Base-by-base conservation (phyloP, 805 yeast species). In the Candida vartiovaarae region DNA sequence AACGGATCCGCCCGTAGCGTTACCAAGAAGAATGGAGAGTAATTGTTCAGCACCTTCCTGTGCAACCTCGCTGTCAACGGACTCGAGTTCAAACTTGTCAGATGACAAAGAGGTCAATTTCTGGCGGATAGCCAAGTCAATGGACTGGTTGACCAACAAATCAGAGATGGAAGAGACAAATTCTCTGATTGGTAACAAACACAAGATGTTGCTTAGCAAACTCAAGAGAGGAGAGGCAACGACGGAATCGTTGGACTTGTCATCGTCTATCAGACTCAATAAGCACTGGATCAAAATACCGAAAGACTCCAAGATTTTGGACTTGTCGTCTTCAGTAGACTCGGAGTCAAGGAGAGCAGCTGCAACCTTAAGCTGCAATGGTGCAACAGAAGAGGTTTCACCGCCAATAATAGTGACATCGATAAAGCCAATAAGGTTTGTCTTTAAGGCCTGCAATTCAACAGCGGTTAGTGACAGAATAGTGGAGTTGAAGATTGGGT, bases 111-210 rank as follows among this genome's bases (percentile, higher is more conserved):
- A 56, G 9, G 86, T 78, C 44, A 84, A 68, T 53, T 80, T 82
- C 51, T 75, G 74, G 46, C 80, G 79, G 38, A 83, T 71, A 42
- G 71, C 74, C 42, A 70, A 59, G 4, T 68, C 65, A 9, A 77
- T 51, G 10, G 52, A 46, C 20, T 47, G 53, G 27, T 50, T 53
- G 6, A 47, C 46, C 36, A 64, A 45, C 40, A 80, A 56, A 7
- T 70, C 66, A 27, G 73, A 65, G 25, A 84, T 72, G 2, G 95
- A 77, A 15, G 71, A 67, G 28, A 83, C 82, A 60, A 86, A 90
- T 51, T 78, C 75, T 48, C 73, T 73, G 50, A 89, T 75, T 29
- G 98, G 96, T 42, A 91, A 67, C 48, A 88, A 68, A 45, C 79
- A 78, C 46, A 91, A 66, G 49, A 82, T 66, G 51, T 76, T 76